Percentiles rank a stretch among this genome's conserved stretches.
Evolutionary conservation across 1,139 yeast genomes (phyloP).

Genomic region (Arxiozyma heterogenica): DNA sequence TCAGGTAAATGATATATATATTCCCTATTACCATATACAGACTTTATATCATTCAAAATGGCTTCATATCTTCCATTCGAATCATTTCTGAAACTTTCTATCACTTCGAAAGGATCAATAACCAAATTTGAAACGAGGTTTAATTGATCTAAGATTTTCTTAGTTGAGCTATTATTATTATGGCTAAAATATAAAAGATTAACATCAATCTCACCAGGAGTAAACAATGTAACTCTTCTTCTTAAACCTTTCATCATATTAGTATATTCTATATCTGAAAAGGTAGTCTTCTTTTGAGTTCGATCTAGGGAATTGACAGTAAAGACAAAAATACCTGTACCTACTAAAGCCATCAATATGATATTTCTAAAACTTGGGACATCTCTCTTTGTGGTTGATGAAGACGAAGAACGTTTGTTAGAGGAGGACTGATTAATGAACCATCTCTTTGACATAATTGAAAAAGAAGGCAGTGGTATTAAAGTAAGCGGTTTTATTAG

Average conservation of each 20-base stretch:
- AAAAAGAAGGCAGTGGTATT: background rate
- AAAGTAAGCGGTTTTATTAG: background rate
- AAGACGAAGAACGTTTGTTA: background rate
- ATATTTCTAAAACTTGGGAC: conserved; percentile 42
- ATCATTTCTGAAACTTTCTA: conserved; percentile 38
- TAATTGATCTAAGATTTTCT: background rate
- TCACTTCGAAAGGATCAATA: conserved; percentile 42
- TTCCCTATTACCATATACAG: conserved; percentile 16
- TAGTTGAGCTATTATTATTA: background rate
- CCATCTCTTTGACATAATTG: background rate
- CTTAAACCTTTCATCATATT: conserved; percentile 41
- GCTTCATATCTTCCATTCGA: conserved; percentile 38
- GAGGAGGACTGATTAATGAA: background rate
- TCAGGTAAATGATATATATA: conserved; percentile 39
- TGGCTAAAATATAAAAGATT: conserved; percentile 6
- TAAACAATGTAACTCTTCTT: conserved; percentile 42
- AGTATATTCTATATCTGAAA: conserved; percentile 57
- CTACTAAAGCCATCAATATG: conserved; percentile 41
- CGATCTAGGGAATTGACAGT: conserved; percentile 48
- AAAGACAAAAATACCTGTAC: conserved; percentile 45
- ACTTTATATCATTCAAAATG: conserved; percentile 30
- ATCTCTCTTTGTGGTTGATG: conserved; percentile 2
- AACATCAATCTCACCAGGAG: conserved; percentile 16
- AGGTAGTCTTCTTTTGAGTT: conserved; percentile 43
- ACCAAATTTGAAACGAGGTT: conserved; percentile 27